Base-by-base conservation (phyloP, 768 basidiomycete genomes). In the Grammothele lineata region DNA sequence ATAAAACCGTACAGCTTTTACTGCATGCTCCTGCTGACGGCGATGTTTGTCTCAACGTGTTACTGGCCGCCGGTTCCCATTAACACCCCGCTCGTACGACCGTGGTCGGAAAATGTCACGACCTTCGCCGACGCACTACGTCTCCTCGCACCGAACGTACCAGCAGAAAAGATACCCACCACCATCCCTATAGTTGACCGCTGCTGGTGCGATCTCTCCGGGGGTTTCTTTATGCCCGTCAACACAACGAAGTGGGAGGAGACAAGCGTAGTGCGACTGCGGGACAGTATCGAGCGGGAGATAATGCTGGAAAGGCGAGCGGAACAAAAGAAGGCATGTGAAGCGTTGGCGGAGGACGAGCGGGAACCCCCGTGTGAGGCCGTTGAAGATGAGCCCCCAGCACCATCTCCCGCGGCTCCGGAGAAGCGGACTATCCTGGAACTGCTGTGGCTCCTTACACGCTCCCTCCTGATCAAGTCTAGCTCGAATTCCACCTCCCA, bases 1-100 rank as follows among this genome's bases (percentile, higher is more conserved):
- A 15, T 7, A 40, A 21, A 17, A 27, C 12, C 32, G 12, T 17
- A 1, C 48, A 92, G 90, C 58, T 89, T 91, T 63, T 92, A 92
- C 63, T 92, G 90, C 72, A 84, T 92, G 45, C 73, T 89, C 19
- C 75, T 92, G 18, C 78, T 92, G 12, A 75, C 80, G 0, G 85
- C 89, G n/a, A 75, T 92, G 40, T 92, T 90, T 62, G 72, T 89
- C 50, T 87, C 90, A 14, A 87, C 90, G 15, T 92, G 90, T 63
- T 91, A 91, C 66, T 92, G 90, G 90, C 86, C 87, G 52, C 87
- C 91, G 24, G 79, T 89, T 47, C 77, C 83, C 19, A 63, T 81
- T 38, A 76, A 82, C 50, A 79, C 75, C 22, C 70, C 75, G 0
- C 79, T 91, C 48, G 75, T 78, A 11, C 62, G 60, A 15, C 83